Conservation (phyloP, 1,284 basidiomycete species). For the Ganoderma multipileum region DNA sequence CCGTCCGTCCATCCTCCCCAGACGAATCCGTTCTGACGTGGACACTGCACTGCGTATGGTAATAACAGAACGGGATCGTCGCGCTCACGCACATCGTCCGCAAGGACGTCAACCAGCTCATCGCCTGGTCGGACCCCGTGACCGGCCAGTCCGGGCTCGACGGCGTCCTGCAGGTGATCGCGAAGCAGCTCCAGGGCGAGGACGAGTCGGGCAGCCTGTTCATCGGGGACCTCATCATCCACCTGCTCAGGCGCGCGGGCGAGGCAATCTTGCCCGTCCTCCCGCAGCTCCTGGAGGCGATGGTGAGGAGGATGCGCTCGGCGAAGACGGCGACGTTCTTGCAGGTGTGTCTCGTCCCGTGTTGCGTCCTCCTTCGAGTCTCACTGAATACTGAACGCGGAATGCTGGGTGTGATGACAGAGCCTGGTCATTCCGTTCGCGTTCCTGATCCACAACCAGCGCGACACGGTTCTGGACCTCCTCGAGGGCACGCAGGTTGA, state of each 20-base stretch:
- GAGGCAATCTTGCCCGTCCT: constrained; percentile 84
- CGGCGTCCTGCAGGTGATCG: constrained; percentile 76
- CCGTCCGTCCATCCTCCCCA: no score
- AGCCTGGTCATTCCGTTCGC: constrained; percentile 92
- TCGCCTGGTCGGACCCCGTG: constrained; percentile 73
- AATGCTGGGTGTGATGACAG: constrained; percentile 43
- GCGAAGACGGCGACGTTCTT: constrained; percentile 91
- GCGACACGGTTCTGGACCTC: constrained; percentile 77
- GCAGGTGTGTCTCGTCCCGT: no score
- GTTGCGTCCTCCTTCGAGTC: no score
- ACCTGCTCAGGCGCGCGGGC: constrained; percentile 83
- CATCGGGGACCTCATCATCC: constrained; percentile 94
- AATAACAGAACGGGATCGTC: constrained; percentile 76
- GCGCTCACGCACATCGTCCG: constrained; percentile 87
- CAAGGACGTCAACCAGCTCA: constrained; percentile 84
- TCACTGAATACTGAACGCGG: no score
- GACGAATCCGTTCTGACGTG: neutral
- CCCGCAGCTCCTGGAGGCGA: constrained; percentile 85
- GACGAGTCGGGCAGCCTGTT: constrained; percentile 90
- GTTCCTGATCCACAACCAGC: constrained; percentile 85
- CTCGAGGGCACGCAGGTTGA: constrained; percentile 70
- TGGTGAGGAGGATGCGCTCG: constrained; percentile 80
- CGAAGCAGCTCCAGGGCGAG: constrained; percentile 77
- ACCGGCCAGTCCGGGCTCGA: constrained; percentile 79
- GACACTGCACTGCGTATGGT: neutral